Conservation (phyloP, 73 alveolate genomes). For the Uronychia setigera region DNA sequence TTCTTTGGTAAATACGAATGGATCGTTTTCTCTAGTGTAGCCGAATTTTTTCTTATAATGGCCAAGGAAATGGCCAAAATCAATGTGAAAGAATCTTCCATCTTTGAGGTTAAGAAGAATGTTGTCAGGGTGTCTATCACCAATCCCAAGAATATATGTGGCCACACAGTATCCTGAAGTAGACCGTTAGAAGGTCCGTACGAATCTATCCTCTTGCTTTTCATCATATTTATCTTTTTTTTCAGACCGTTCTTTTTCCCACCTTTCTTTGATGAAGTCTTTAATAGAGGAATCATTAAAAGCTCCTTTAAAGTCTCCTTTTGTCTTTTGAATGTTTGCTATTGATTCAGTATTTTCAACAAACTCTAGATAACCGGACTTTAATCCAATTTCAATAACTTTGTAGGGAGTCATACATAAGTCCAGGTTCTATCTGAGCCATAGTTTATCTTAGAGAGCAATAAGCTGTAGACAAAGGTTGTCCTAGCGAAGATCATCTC, state of each 20-base stretch:
- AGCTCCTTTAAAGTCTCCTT: constrained; percentile 56
- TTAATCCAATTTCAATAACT: constrained; percentile 91
- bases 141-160: constrained; percentile 93
- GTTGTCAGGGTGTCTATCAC: constrained; percentile 98
- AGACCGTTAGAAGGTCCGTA: constrained; percentile 82
- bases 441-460: constrained; percentile 93
- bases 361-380: constrained; percentile 96
- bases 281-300: constrained; percentile 60
- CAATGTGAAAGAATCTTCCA: constrained; percentile 98
- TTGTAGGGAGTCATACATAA: constrained; percentile 92
- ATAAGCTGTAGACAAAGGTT: constrained; percentile 89
- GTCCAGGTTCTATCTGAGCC: constrained; percentile 93
- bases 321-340: constrained; percentile 38
- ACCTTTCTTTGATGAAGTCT: constrained; percentile 54
- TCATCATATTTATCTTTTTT: neutral
- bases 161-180: constrained; percentile 98
- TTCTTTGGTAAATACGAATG: constrained; percentile 83
- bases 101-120: constrained; percentile 84
- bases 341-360: constrained; percentile 75
- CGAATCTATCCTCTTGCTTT: constrained; percentile 17
- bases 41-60: constrained; percentile 92
- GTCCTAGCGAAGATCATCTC: constrained; percentile 98
- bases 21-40: constrained; percentile 93
- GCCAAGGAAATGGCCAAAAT: constrained; percentile 98
- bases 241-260: constrained; percentile 7